phyloP scores from a whole-genome alignment of 2,329 filamentous ascomycete species.

The Phyllachora maydis region DNA sequence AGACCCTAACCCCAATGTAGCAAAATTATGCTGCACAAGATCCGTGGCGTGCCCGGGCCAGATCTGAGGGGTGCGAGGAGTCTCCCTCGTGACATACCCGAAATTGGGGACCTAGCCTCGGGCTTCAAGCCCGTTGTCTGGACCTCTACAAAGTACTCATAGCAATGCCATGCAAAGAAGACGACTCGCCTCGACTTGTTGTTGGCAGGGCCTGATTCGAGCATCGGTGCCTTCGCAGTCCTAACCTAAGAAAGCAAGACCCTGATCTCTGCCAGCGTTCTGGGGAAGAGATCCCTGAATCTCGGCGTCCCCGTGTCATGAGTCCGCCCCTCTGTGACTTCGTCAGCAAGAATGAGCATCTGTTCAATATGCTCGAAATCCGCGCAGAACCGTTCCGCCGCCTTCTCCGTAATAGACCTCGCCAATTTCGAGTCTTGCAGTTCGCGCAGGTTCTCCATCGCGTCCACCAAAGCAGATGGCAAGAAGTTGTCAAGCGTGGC shows the following conservation, averaged over 20 bases:
- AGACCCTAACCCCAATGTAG: too few relatives aligned
- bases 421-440: slow-evolving; percentile 54
- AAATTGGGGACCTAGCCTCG: too few relatives aligned
- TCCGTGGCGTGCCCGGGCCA: too few relatives aligned
- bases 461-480: slow-evolving; percentile 83
- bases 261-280: slow-evolving; percentile 37
- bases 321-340: slow-evolving; percentile 9
- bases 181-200: too few relatives aligned
- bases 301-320: slow-evolving; percentile 5
- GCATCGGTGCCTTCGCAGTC: too few relatives aligned
- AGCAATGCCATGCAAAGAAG: too few relatives aligned
- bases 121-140: too few relatives aligned
- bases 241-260: slow-evolving; percentile 32
- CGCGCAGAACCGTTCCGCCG: slow-evolving; percentile 63
- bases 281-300: slow-evolving; percentile 24
- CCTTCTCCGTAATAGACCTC: slow-evolving; percentile 60
- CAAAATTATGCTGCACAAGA: too few relatives aligned
- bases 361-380: slow-evolving; percentile 52
- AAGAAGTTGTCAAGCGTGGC: slow-evolving; percentile 77
- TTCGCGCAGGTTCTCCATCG: slow-evolving; percentile 57
- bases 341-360: slow-evolving; percentile 22
- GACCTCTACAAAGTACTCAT: too few relatives aligned
- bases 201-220: too few relatives aligned
- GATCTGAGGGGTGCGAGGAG: too few relatives aligned
- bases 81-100: too few relatives aligned